phyloP scores from a whole-genome alignment of 371 early-diverging fungal species.

The Choanephora cucurbitarum region DNA sequence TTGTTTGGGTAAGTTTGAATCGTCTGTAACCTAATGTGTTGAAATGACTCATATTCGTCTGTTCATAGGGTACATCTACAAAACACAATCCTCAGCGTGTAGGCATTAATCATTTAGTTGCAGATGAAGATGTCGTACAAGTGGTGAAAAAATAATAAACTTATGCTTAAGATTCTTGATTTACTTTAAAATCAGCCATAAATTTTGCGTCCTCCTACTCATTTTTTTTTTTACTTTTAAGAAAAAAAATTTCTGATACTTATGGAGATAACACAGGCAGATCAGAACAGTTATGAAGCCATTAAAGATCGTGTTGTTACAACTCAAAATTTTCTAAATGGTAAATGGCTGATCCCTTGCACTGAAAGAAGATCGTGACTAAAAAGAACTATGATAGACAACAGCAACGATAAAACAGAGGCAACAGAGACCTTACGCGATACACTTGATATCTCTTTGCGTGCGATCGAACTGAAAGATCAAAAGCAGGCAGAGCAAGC shows the following conservation, averaged over 20 bases:
- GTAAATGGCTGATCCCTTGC: too few relatives aligned
- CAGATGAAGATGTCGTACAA: slow-evolving; percentile 99
- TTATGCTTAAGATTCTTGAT: too few relatives aligned
- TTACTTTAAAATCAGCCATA: too few relatives aligned
- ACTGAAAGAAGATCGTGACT: too few relatives aligned
- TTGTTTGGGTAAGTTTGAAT: slow-evolving; percentile 85
- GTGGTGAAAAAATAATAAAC: slow-evolving; percentile 69
- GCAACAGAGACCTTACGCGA: neutral
- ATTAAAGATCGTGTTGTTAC: too few relatives aligned
- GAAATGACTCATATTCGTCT: neutral
- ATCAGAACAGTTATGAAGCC: too few relatives aligned
- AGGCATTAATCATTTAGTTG: slow-evolving; percentile 91
- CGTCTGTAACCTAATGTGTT: too few relatives aligned
- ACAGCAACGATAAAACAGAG: neutral
- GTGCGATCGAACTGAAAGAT: neutral
- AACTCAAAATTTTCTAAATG: too few relatives aligned
- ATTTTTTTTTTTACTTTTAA: slow-evolving; percentile 19
- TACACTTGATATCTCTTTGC: neutral
- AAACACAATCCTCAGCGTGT: slow-evolving; percentile 97
- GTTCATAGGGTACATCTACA: slow-evolving; percentile 76
- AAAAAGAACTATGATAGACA: too few relatives aligned
- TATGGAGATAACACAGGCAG: too few relatives aligned
- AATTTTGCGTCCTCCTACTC: too few relatives aligned
- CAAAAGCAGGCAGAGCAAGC: neutral
- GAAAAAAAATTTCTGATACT: too few relatives aligned